Evolutionary conservation across 2,329 filamentous ascomycete genomes (phyloP).

Genomic region (Exophiala lecanii-corni): DNA sequence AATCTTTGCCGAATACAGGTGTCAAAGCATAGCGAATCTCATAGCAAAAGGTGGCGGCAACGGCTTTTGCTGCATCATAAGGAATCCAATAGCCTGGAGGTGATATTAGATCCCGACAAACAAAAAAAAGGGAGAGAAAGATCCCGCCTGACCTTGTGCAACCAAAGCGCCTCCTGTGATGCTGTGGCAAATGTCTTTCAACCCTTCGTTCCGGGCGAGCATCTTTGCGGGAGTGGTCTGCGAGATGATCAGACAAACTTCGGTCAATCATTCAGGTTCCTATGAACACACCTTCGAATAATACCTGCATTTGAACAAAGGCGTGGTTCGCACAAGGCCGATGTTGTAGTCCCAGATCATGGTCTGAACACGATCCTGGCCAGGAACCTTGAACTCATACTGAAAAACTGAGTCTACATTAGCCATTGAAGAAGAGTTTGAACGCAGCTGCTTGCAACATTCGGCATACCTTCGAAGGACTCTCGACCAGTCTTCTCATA

Average conservation of each 20-base stretch:
- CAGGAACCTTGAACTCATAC: slow-evolving; percentile 72
- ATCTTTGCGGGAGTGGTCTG: slow-evolving; percentile 88
- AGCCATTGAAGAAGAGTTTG: no score
- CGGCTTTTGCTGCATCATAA: slow-evolving; percentile 74
- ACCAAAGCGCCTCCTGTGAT: slow-evolving; percentile 88
- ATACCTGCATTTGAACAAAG: slow-evolving; percentile 86
- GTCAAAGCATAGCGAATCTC: slow-evolving; percentile 79
- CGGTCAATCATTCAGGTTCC: not conserved
- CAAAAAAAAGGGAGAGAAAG: not conserved
- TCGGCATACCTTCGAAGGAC: slow-evolving; percentile 81
- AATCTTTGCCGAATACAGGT: slow-evolving; percentile 81
- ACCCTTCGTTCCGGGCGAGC: slow-evolving; percentile 69
- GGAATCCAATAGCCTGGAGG: slow-evolving; percentile 90
- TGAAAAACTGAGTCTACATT: slow-evolving; percentile 61
- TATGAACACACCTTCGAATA: slow-evolving; percentile 81
- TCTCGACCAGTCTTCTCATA: slow-evolving; percentile 80
- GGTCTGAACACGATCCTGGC: slow-evolving; percentile 61
- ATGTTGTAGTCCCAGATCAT: slow-evolving; percentile 98
- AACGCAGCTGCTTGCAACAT: no score
- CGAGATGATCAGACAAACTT: slow-evolving; percentile 2
- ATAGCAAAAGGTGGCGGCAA: slow-evolving; percentile 87
- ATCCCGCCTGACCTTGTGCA: slow-evolving; percentile 68
- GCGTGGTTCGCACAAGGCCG: slow-evolving; percentile 87
- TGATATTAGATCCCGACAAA: not conserved
- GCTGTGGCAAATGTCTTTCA: slow-evolving; percentile 85